Evolutionary conservation across 257 asterid genomes (phyloP), one percentile per base, ranked within the genome.

Genomic region (Solanum sparsipilum): DNA sequence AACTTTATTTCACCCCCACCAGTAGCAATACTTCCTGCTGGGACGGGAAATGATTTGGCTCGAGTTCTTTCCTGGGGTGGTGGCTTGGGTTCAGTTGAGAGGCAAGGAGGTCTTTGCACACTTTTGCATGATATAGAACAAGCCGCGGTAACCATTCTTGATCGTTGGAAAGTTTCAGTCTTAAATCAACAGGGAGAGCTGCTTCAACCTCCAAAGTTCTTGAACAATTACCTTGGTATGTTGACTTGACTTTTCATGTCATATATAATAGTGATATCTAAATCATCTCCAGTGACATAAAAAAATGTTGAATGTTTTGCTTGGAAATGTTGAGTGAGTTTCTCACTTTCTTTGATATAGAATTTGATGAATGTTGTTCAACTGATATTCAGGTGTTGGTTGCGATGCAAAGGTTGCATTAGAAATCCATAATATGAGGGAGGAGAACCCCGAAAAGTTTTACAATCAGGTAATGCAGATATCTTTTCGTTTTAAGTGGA

Each of bases 371-470:
- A 23, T 81, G 84, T 13, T 81, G n/a, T 46, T 79, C 25, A 75
- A n/a, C 5, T 46, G 68, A 44, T 46, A 34, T 9, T 81, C 92
- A 97, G 99, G 99, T 91, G 99, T 97, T 89, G 99, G 99, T 87
- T 97, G 99, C 35, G 99, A 97, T 94, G 99, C 99, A 75, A 97
- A 97, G 93, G 99, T 97, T 93, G 99, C 99, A 90, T 89, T 97
- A 90, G 99, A 97, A 87, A 95, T 97, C 87, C 99, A 97, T 91
- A 97, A 96, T 91, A 88, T 97, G 90, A 94, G 99, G 90, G 99
- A 97, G 92, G 99, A 97, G 93, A 97, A 96, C 92, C 99, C 99
- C 9, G 99, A 97, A 76, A 97, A 97, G 92, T 97, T 97, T 91
- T 97, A 93, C 93, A 96, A 96, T 90, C 99, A 97, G 99, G 99